phyloP scores from a whole-genome alignment of 2,329 filamentous ascomycete genomes.

The Claviceps fusiformis region DNA sequence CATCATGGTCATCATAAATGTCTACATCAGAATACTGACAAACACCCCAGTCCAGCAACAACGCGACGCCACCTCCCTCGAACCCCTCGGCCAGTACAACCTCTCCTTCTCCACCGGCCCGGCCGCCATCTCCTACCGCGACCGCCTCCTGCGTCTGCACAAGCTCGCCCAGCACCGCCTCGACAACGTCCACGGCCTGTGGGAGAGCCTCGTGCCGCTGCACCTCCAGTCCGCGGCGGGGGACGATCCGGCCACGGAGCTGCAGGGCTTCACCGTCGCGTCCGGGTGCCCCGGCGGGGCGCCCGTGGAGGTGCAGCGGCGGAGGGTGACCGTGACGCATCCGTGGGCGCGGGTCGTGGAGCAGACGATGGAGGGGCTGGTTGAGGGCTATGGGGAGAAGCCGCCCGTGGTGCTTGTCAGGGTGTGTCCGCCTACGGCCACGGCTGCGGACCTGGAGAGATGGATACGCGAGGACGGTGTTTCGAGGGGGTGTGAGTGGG shows the following conservation, averaged over 20 bases:
- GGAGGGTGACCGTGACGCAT: constrained; percentile 10
- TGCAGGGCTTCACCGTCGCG: constrained; percentile 17
- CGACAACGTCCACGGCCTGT: constrained; percentile 17
- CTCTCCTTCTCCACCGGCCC: constrained; percentile 49
- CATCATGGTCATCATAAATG: too few relatives aligned
- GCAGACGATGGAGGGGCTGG: too few relatives aligned
- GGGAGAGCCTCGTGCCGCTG: constrained; percentile 15
- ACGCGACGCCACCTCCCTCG: constrained; percentile 49
- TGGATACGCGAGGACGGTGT: constrained; percentile 29
- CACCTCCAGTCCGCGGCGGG: constrained; percentile 11
- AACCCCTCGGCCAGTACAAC: constrained; percentile 51
- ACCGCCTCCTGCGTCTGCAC: constrained; percentile 21
- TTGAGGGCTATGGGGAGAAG: constrained; percentile 11
- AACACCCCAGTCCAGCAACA: constrained; percentile 41
- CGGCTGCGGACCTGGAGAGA: constrained; percentile 19
- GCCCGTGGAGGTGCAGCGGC: constrained; percentile 6
- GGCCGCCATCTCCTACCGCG: constrained; percentile 48
- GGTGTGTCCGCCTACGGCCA: constrained; percentile 16
- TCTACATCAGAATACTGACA: neutral
- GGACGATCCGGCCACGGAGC: constrained; percentile 10
- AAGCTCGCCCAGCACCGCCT: constrained; percentile 17
- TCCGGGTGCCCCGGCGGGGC: constrained; percentile 11
- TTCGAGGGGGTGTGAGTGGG: constrained; percentile 16
- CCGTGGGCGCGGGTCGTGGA: constrained; percentile 15
- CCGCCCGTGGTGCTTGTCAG: constrained; percentile 19